Percentiles rank a stretch among this genome's conserved stretches.
phyloP scores from a whole-genome alignment of 306 rosid genomes.

The Begonia peltatifolia region DNA sequence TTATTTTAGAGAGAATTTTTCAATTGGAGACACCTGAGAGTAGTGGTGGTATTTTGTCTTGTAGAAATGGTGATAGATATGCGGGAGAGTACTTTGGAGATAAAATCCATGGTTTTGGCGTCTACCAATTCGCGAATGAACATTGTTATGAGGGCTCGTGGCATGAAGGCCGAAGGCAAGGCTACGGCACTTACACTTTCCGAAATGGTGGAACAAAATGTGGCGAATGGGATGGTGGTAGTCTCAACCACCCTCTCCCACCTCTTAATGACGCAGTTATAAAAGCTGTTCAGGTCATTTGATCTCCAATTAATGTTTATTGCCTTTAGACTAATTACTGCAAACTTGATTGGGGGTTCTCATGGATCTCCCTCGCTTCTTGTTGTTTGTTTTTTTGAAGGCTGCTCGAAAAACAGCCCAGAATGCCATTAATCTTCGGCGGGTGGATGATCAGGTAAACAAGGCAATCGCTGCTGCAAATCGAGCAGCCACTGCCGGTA shows the following conservation, averaged over 20 bases:
- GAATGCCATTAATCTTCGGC: slow-evolving; percentile 53
- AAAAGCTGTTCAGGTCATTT: slow-evolving; percentile 66
- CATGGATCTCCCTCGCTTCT: background rate
- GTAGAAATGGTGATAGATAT: slow-evolving; percentile 92
- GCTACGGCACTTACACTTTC: slow-evolving; percentile 63
- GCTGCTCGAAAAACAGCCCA: slow-evolving; percentile 25
- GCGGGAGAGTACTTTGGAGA: slow-evolving; percentile 96
- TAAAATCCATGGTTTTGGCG: slow-evolving; percentile 94
- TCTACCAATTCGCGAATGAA: slow-evolving; percentile 83
- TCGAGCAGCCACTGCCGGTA: slow-evolving; percentile 82
- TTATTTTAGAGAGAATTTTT: too few species aligned
- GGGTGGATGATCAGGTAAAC: slow-evolving; percentile 67
- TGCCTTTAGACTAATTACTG: background rate
- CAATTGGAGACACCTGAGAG: background rate
- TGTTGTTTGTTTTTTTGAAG: background rate
- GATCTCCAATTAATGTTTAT: background rate
- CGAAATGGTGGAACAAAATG: slow-evolving; percentile 58
- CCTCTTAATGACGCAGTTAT: slow-evolving; percentile 35
- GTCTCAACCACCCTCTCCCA: slow-evolving; percentile 53
- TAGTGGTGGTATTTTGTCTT: slow-evolving; percentile 10
- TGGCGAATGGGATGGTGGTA: slow-evolving; percentile 89
- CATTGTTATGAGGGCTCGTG: slow-evolving; percentile 96
- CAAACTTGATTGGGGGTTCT: background rate
- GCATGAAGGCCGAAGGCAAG: slow-evolving; percentile 97
- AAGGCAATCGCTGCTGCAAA: slow-evolving; percentile 75